Percentiles rank a stretch among this genome's conserved stretches.
Evolutionary conservation across 208 protist genomes (phyloP).

Genomic region (Spongospora subterranea): DNA sequence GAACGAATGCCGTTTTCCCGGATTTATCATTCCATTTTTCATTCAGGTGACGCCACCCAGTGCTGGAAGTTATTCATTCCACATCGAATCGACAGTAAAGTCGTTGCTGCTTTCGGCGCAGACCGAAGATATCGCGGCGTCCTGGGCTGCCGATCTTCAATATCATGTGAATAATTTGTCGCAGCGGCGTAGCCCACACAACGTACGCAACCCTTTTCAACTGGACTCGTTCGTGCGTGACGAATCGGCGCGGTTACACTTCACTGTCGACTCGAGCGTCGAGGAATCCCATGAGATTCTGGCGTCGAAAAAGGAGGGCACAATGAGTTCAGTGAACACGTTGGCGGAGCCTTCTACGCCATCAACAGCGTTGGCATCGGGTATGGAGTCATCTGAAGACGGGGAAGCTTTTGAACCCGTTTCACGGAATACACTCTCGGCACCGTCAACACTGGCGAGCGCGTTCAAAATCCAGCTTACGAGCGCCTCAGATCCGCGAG

Average conservation of each 20-base stretch:
- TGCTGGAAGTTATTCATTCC: background rate
- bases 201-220: background rate
- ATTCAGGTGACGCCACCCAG: too few relatives aligned
- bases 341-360: background rate
- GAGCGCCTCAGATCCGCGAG: background rate
- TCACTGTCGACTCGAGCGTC: conserved; percentile 20
- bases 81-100: conserved; percentile 42
- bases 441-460: background rate
- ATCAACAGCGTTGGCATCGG: background rate
- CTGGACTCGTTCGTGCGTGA: conserved; percentile 20
- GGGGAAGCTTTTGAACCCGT: background rate
- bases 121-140: background rate
- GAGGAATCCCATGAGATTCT: background rate
- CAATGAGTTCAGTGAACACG: background rate
- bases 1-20: too few relatives aligned
- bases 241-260: background rate
- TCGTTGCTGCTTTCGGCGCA: conserved; percentile 3
- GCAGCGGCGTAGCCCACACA: background rate
- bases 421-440: background rate
- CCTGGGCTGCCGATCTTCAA: background rate
- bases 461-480: conserved; percentile 11
- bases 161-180: background rate
- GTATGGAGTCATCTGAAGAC: background rate
- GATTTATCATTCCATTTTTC: too few relatives aligned
- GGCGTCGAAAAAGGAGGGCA: background rate